Percentiles rank a stretch among this genome's conserved stretches.
Evolutionary conservation across 2,329 filamentous ascomycete genomes (phyloP).

Genomic region (Pseudocercospora eumusae): DNA sequence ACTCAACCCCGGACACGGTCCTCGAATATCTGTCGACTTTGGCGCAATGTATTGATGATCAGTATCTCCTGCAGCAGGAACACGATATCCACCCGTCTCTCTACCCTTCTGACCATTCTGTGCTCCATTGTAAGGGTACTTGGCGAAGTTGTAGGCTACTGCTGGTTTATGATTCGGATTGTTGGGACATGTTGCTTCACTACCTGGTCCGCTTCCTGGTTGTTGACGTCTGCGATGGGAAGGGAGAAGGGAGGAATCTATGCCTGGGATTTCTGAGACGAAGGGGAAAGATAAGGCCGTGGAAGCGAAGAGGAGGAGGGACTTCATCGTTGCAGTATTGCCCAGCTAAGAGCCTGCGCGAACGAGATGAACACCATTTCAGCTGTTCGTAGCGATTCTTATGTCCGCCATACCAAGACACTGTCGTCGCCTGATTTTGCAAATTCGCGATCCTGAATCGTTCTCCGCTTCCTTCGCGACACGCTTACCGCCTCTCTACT

Average conservation of each 20-base stretch:
- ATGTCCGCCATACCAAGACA: neutral
- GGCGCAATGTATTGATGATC: conserved; percentile 45
- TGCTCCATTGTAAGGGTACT: conserved; percentile 49
- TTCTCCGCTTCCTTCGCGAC: neutral
- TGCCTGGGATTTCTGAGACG: conserved; percentile 41
- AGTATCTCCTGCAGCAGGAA: conserved; percentile 46
- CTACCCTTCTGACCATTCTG: conserved; percentile 47
- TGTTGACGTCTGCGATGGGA: conserved; percentile 38
- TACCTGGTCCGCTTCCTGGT: conserved; percentile 33
- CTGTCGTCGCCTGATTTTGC: neutral
- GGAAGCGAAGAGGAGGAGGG: conserved; percentile 30
- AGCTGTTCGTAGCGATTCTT: neutral
- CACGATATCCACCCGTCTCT: conserved; percentile 47
- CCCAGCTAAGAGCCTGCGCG: too few species aligned
- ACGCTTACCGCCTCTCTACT: neutral
- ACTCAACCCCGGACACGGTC: conserved; percentile 41
- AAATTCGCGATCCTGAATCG: neutral
- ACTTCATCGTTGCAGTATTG: conserved; percentile 32
- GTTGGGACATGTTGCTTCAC: conserved; percentile 41
- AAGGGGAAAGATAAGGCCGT: conserved; percentile 44
- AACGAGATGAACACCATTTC: neutral
- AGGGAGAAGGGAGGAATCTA: conserved; percentile 41
- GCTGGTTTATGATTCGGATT: conserved; percentile 44
- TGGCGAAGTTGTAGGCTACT: conserved; percentile 35
- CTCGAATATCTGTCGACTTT: conserved; percentile 44